Evolutionary conservation across 1,139 yeast species (phyloP).

Genomic region (Yamadazyma siamensis): DNA sequence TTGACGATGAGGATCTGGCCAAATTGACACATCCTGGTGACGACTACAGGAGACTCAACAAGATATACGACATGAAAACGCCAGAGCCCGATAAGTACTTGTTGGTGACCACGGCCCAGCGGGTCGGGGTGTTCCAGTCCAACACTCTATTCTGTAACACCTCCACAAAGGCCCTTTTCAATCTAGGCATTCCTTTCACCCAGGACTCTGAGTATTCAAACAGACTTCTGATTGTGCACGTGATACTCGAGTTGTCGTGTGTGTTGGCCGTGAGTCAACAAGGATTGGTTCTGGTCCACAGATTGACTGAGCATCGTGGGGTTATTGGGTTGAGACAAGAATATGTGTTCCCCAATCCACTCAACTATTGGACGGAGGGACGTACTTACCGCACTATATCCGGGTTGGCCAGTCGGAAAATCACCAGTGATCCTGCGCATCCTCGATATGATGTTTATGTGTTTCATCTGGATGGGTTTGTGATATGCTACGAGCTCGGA

Average conservation of each 20-base stretch:
- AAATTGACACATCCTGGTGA: constrained; percentile 34
- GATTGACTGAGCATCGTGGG: constrained; percentile 57
- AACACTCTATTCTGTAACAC: constrained; percentile 51
- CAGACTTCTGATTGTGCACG: constrained; percentile 48
- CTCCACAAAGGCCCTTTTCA: constrained; percentile 44
- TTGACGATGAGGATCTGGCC: constrained; percentile 10
- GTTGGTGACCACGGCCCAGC: constrained; percentile 43
- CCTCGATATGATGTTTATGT: constrained; percentile 27
- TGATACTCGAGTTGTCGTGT: constrained; percentile 55
- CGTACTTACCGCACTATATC: constrained; percentile 31
- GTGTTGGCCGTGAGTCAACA: constrained; percentile 55
- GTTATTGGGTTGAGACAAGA: constrained; percentile 62
- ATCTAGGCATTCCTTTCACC: constrained; percentile 26
- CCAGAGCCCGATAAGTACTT: constrained; percentile 13
- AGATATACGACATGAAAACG: constrained; percentile 7
- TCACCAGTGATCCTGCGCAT: constrained; percentile 9
- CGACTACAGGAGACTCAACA: constrained; percentile 32
- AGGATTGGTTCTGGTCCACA: constrained; percentile 55
- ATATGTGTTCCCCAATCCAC: constrained; percentile 46
- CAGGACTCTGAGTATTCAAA: constrained; percentile 44
- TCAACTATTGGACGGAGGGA: constrained; percentile 22
- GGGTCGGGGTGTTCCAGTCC: constrained; percentile 46
- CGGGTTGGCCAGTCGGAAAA: constrained; percentile 27
- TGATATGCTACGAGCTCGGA: constrained; percentile 22
- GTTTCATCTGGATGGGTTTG: constrained; percentile 32